Base-by-base conservation (phyloP, 345 rosid genomes). In the Linum lewisii region DNA sequence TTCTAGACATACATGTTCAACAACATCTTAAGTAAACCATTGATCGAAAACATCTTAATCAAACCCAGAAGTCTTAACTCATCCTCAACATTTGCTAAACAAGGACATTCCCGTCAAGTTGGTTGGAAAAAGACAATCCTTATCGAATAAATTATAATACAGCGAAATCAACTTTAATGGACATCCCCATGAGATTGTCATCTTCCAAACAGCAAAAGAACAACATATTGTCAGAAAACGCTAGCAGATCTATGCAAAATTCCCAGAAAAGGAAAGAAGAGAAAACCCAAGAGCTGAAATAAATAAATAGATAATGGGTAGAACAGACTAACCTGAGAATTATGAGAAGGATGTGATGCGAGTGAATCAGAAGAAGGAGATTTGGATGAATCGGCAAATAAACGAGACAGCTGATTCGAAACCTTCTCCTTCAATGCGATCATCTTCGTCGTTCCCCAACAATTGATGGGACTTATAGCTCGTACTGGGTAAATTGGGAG, bases 401-500 rank as follows among this genome's bases (percentile, higher is more conserved):
- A 75, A 71, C 88, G 80, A 18, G 95, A 84, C 2, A 88, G 80
- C 73, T 78, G 83, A 63, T 83, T 82, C 0, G 95, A 72, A 14
- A 88, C 84, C 51, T 84, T 91, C 24, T 83, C 90, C 67, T 79
- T 88, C 54, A 86, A 76, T 44, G 87, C 15, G 58, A 76, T 59
- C 98, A 92, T 88, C 56, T 52, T 52, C 25, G 11, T 22, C 24
- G 0, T 19, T n/a, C 55, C 47, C 34, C 34, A 29, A 29, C 34
- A 29, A 29, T 29, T 29, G 34, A 29, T 29, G 5, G 34, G 34
- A 29, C 2, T 29, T 29, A n/a, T n/a, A 29, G 34, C 5, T 8
- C 34, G 34, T 11, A 42, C 15, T 16, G 13, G 47, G 47, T 7
- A 42, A 42, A 29, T 29, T 29, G 34, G 34, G 34, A 42, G 47